Base-by-base conservation (phyloP, 148 eudicot genomes). In the Chenopodium formosanum region DNA sequence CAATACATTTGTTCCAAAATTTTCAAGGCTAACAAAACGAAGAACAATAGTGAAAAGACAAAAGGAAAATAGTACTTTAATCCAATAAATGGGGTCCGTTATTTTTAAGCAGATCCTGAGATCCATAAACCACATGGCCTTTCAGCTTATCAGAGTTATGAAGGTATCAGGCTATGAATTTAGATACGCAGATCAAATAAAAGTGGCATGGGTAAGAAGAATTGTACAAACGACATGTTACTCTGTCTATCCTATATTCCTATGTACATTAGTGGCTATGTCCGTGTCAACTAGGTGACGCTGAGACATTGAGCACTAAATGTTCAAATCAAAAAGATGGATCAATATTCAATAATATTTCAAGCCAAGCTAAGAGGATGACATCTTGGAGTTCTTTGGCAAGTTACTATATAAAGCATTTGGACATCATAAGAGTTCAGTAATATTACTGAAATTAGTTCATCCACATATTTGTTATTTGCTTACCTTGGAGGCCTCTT, bases 401-500 rank as follows among this genome's bases (percentile, higher is more conserved):
- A 69, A 29, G 52, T 63, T 23, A 4, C 31, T 25, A 9, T 25
- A 9, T 22, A 63, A 11, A 6, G 27, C 46, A 44, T 37, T 27
- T 79, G 31, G 31, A 13, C 20, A 14, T 65, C 17, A 25, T 16
- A 44, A 10, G 27, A 65, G 3, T 16, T 17, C 62, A 67, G 60
- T 16, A 44, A 13, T 16, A 40, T 40, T 4, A 7, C 27, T 53
- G 13, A 37, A n/a, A 17, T 19, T 68, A 25, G 14, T 40, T 58
- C 17, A 47, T 25, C 52, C 40, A 65, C 32, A 50, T 5, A 4
- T 27, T 16, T 69, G 29, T 32, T 34, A 5, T 32, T 66, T n/a
- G 74, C 82, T 73, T 88, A 92, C 98, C 91, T 90, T 71, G 98
- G 97, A 79, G 97, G 97, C 82, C 84, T 84, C 86, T 89, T 90